These are phyloP conservation scores for Ceratobasidium sp. DNA, from an alignment of 1,284 basidiomycete species.

Conservation along the genomic window DNA sequence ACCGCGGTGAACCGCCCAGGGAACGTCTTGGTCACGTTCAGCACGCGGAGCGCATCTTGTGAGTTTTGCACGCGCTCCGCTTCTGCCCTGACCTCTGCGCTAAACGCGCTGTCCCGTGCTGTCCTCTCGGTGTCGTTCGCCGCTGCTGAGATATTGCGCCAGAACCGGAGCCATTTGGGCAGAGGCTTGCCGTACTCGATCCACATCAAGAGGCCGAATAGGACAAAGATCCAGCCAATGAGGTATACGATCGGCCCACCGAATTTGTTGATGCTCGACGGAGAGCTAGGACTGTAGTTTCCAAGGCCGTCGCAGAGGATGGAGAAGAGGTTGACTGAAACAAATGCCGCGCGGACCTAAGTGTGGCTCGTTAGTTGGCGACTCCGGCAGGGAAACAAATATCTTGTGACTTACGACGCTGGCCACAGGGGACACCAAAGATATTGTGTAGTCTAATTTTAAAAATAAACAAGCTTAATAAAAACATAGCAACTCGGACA, in stretches of 20 bases:
- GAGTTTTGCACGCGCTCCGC: slow-evolving; percentile 64
- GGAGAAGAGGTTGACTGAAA: slow-evolving; percentile 84
- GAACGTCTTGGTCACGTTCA: slow-evolving; percentile 76
- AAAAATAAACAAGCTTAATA: not conserved
- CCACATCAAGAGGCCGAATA: slow-evolving; percentile 71
- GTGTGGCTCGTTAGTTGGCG: slow-evolving; percentile 18
- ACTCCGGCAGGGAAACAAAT: not conserved
- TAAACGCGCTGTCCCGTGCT: slow-evolving; percentile 17
- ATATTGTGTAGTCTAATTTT: slow-evolving; percentile 72
- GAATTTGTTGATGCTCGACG: slow-evolving; percentile 70
- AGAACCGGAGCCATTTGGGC: slow-evolving; percentile 41
- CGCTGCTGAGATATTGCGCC: slow-evolving; percentile 30
- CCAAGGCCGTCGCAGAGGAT: slow-evolving; percentile 75
- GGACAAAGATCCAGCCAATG: slow-evolving; percentile 67
- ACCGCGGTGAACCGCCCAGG: slow-evolving; percentile 69
- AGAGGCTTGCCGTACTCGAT: slow-evolving; percentile 70
- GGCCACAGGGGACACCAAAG: slow-evolving; percentile 75
- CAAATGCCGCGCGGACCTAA: slow-evolving; percentile 72
- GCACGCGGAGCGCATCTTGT: slow-evolving; percentile 71
- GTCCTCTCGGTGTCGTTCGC: slow-evolving; percentile 13
- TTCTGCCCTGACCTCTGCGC: slow-evolving; percentile 69
- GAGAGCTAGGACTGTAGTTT: slow-evolving; percentile 63
- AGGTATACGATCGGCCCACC: slow-evolving; percentile 84
- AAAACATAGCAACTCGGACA: not conserved
- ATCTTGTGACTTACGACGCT: slow-evolving; percentile 67